Conservation (phyloP, 495 filamentous ascomycete species). For the Elaphomyces granulatus region DNA sequence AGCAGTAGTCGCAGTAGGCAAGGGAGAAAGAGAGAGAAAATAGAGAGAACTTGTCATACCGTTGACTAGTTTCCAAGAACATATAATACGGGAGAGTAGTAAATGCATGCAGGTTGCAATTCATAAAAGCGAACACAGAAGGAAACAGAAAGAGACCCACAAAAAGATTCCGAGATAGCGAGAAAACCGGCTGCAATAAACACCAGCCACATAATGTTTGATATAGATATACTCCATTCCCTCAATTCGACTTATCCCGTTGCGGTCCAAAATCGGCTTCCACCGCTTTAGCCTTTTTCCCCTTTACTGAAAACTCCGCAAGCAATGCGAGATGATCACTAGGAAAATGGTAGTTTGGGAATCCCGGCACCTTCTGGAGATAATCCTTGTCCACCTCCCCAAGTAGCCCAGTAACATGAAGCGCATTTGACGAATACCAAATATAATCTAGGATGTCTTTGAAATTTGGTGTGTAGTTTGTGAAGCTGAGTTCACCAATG, state of each 20-base stretch:
- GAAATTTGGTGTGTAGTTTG: conserved; percentile 91
- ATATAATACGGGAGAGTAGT: neutral
- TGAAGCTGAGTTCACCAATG: conserved; percentile 74
- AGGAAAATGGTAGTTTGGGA: conserved; percentile 94
- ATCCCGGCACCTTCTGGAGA: conserved; percentile 79
- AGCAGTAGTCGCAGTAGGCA: neutral
- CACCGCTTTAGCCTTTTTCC: conserved; percentile 66
- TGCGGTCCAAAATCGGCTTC: conserved; percentile 50
- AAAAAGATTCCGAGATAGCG: conserved; percentile 33
- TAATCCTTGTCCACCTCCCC: conserved; percentile 86
- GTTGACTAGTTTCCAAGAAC: neutral
- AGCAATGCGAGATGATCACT: conserved; percentile 90
- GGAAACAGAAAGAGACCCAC: neutral
- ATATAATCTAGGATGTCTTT: conserved; percentile 88
- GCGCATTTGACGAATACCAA: conserved; percentile 85
- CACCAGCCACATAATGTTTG: conserved; percentile 28
- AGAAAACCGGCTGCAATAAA: conserved; percentile 23
- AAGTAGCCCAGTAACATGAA: conserved; percentile 75
- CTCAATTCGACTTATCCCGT: conserved; percentile 31
- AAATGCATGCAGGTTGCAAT: neutral
- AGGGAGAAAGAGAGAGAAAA: neutral
- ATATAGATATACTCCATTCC: conserved; percentile 29
- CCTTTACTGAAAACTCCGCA: conserved; percentile 84
- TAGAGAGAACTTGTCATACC: neutral
- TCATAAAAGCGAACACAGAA: neutral